Conservation (phyloP, 768 basidiomycete genomes). For the Amanita pseudoporphyria region DNA sequence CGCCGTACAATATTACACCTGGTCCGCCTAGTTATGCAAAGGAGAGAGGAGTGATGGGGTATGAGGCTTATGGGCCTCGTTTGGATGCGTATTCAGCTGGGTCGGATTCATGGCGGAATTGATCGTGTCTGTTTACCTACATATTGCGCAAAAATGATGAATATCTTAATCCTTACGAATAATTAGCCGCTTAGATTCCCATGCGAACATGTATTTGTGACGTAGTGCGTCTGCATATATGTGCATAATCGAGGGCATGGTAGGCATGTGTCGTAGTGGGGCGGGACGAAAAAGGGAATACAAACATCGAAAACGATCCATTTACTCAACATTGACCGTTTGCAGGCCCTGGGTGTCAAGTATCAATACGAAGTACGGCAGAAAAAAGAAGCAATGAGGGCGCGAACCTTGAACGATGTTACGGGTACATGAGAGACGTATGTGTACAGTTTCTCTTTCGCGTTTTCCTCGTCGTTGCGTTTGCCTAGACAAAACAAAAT, state of each 20-base stretch:
- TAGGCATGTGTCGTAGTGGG: neutral
- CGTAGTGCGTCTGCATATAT: neutral
- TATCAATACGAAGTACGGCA: neutral
- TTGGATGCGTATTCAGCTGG: neutral
- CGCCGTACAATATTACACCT: slow-evolving; percentile 18
- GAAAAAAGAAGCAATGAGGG: neutral
- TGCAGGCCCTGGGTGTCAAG: neutral
- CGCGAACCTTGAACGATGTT: slow-evolving; percentile 67
- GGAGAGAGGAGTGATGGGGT: neutral
- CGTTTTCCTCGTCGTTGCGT: slow-evolving; percentile 98
- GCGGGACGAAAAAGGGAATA: neutral
- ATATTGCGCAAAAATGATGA: neutral
- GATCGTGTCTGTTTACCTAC: neutral
- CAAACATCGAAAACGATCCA: neutral
- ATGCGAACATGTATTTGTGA: neutral
- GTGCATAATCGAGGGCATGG: slow-evolving; percentile 1
- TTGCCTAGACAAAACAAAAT: slow-evolving; percentile 66
- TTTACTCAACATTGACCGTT: slow-evolving; percentile 4
- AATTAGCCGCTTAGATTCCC: neutral
- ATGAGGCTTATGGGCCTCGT: slow-evolving; percentile 5
- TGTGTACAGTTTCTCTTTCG: slow-evolving; percentile 96
- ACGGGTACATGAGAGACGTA: slow-evolving; percentile 81
- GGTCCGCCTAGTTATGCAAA: slow-evolving; percentile 18
- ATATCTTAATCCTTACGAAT: neutral
- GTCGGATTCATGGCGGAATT: neutral